A percentile compares a stretch with the other conserved stretches of the same genome.
These are phyloP conservation scores for Heliocybe sulcata DNA, from an alignment of 1,284 basidiomycete species.

Conservation along the genomic window DNA sequence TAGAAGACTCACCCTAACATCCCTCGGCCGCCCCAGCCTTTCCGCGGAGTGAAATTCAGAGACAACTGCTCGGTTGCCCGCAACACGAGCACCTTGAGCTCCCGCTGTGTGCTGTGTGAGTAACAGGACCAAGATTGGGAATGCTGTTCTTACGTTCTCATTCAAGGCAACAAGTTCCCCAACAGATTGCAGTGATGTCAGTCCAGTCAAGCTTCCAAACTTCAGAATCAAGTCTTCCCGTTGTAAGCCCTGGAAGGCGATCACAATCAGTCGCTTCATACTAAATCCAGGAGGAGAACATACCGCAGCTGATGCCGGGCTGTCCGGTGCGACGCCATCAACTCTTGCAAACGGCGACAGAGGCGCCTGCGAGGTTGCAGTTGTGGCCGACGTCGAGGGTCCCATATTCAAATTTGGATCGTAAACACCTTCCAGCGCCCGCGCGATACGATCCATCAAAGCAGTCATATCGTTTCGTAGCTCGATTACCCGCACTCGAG, in stretches of 20 bases:
- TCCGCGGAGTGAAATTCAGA: constrained; percentile 45
- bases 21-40: constrained; percentile 74
- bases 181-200: constrained; percentile 56
- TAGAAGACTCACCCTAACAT: constrained; percentile 60
- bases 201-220: constrained; percentile 59
- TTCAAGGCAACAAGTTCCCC: constrained; percentile 62
- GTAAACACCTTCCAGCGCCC: constrained; percentile 62
- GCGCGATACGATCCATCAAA: constrained; percentile 61
- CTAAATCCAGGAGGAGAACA: constrained; percentile 19
- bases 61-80: constrained; percentile 27
- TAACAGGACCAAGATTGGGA: background rate
- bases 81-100: constrained; percentile 37
- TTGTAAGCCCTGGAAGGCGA: constrained; percentile 49
- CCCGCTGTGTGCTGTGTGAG: constrained; percentile 26
- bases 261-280: constrained; percentile 2
- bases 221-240: constrained; percentile 67
- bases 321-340: constrained; percentile 66
- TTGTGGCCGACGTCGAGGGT: background rate
- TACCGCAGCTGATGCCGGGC: constrained; percentile 77
- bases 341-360: constrained; percentile 69
- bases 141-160: constrained; percentile 57
- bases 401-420: background rate
- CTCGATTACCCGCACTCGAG: constrained; percentile 66
- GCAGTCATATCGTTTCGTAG: constrained; percentile 70
- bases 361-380: constrained; percentile 3